A percentile compares a stretch with the other conserved stretches of the same genome.
Evolutionary conservation across 495 filamentous ascomycete species (phyloP).

Genomic region (Staphylotrichum longicolle): DNA sequence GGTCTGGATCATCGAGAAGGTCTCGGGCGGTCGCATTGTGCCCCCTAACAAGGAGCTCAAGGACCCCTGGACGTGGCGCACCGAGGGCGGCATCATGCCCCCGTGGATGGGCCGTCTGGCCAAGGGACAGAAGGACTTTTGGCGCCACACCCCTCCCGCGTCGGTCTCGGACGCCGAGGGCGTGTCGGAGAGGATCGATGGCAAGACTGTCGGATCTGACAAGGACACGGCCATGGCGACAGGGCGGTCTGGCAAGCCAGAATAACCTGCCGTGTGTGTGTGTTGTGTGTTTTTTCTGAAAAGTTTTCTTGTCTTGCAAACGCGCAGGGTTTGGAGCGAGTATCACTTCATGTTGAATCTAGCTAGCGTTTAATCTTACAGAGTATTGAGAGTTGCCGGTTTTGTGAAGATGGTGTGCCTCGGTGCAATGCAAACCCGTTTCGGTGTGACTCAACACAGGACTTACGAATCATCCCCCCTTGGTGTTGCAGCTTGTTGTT

Average conservation of each 20-base stretch:
- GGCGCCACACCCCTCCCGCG: slow-evolving; percentile 17
- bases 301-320: no score
- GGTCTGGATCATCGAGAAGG: slow-evolving; percentile 63
- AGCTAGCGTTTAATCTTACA: no score
- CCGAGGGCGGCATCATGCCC: slow-evolving; percentile 66
- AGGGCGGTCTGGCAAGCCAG: slow-evolving; percentile 11
- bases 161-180: slow-evolving; percentile 23
- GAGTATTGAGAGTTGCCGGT: no score
- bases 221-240: slow-evolving; percentile 7
- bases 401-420: no score
- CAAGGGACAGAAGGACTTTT: slow-evolving; percentile 56
- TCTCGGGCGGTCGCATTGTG: slow-evolving; percentile 63
- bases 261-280: no score
- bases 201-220: slow-evolving; percentile 15
- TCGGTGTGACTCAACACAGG: no score
- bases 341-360: no score
- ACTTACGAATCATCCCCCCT: no score
- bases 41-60: slow-evolving; percentile 70
- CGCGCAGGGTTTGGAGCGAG: no score
- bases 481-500: no score
- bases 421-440: no score
- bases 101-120: slow-evolving; percentile 62
- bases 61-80: slow-evolving; percentile 69
- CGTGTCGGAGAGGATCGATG: slow-evolving; percentile 20
- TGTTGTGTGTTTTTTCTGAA: no score